Evolutionary conservation across 345 rosid species (phyloP).

Genomic region (Pugionium dolabratum): DNA sequence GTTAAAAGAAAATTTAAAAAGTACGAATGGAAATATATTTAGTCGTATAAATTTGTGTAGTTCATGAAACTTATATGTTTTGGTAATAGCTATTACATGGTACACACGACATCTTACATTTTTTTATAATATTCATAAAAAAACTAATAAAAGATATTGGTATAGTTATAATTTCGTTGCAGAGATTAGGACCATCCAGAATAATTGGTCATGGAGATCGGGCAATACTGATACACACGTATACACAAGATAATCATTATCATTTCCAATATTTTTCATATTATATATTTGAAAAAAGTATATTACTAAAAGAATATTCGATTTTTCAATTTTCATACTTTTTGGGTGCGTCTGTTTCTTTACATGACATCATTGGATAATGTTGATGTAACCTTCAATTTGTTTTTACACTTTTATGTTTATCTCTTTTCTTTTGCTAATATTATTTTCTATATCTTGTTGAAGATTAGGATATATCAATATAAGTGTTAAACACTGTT

Average conservation of each 20-base stretch:
- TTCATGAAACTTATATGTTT: too few relatives aligned
- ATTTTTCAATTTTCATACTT: constrained; percentile 4
- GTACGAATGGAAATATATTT: too few relatives aligned
- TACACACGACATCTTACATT: background rate
- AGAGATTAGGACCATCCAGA: constrained; percentile 27
- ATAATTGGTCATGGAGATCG: constrained; percentile 32
- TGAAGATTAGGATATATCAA: constrained; percentile 9
- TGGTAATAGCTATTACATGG: too few relatives aligned
- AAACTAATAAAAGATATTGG: constrained; percentile 19
- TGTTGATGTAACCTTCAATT: constrained; percentile 41
- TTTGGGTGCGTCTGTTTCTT: constrained; percentile 1
- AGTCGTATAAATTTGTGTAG: too few relatives aligned
- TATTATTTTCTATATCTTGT: constrained; percentile 15
- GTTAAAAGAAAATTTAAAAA: too few relatives aligned
- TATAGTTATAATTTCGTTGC: constrained; percentile 15
- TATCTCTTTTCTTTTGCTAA: constrained; percentile 24
- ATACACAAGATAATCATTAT: constrained; percentile 35
- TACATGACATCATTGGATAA: constrained; percentile 35
- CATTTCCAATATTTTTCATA: background rate
- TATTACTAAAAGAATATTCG: constrained; percentile 36
- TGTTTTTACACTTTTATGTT: constrained; percentile 22
- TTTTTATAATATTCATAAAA: background rate
- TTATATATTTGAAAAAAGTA: constrained; percentile 13
- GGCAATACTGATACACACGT: constrained; percentile 36
- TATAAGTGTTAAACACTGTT: background rate